A percentile compares a stretch with the other conserved stretches of the same genome.
Conservation (phyloP, 768 basidiomycete genomes). For the Astraeus odoratus region DNA sequence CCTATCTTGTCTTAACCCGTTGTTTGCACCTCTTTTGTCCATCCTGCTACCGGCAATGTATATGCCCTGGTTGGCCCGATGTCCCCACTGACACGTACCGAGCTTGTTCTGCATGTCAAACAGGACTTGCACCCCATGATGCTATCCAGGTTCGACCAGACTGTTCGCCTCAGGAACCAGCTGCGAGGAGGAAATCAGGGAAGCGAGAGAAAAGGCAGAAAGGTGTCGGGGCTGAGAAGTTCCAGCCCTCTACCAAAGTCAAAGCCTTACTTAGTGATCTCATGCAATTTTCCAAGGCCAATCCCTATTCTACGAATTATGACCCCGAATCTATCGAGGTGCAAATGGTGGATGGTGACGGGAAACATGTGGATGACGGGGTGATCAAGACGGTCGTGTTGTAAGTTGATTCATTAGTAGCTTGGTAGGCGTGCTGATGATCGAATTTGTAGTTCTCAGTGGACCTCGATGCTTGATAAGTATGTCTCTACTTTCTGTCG, state of each 20-base stretch:
- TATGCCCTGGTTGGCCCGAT: conserved; percentile 78
- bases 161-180: conserved; percentile 31
- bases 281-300: conserved; percentile 69
- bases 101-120: conserved; percentile 75
- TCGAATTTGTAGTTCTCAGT: conserved; percentile 62
- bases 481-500: conserved; percentile 22
- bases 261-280: conserved; percentile 77
- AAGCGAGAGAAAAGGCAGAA: conserved; percentile 65
- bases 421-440: conserved; percentile 11
- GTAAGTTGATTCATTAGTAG: conserved; percentile 42
- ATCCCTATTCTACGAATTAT: conserved; percentile 85
- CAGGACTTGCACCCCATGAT: conserved; percentile 58
- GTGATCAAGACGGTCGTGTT: conserved; percentile 91
- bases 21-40: conserved; percentile 94
- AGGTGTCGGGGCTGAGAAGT: conserved; percentile 45
- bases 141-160: conserved; percentile 79
- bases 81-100: conserved; percentile 48
- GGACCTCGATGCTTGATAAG: conserved; percentile 94
- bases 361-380: conserved; percentile 62
- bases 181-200: conserved; percentile 52
- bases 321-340: conserved; percentile 68
- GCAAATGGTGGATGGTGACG: conserved; percentile 70
- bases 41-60: conserved; percentile 73
- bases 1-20: conserved; percentile 72
- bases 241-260: conserved; percentile 84